Base-by-base conservation (phyloP, 2,329 filamentous ascomycete genomes). In the Aspergillus sp. region DNA sequence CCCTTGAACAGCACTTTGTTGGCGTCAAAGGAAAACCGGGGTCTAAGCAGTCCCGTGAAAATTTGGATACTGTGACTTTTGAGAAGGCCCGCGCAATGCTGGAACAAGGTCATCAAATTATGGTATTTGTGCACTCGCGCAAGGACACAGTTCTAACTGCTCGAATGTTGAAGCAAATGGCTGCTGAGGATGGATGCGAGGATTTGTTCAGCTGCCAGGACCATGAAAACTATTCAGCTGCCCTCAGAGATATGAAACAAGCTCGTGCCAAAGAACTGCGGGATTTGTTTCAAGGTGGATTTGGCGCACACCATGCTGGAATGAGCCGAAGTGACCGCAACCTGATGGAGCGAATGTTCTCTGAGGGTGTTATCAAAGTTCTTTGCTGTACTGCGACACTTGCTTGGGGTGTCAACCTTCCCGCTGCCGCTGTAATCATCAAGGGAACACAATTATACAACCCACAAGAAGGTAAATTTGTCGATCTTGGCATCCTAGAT, bases 401-500 rank as follows among this genome's bases (percentile, higher is more conserved):
- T 27, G 93, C 93, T 1, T 98, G 93, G 93, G 93, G 93, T 82
- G 91, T 98, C 62, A 98, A 98, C 67, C 80, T 98, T 67, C 93
- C 93, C 1, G 93, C 93, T 30, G 93, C 93, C 0, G 94, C 93
- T 0, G 93, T 98, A 40, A 80, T 98, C 42, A 98, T 98, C 76
- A 98, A 98, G 65, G 93, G 93, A 11, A 98, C 93, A 0, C 91
- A 97, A 61, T 81, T 98, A 0, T 98, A 98, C 69, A 97, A 90
- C 63, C 85, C 93, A 0, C 88, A 96, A 63, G 91, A 95, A 41
- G 93, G 93, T 67, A 95, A 95, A 67, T 97, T 96, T 56, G 86
- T 96, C 13, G 93, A 98, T 60, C 77, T 98, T 5, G 91, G 93
- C 3, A 98, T 98, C 52, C 77, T 98, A 2, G 93, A 98, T 64